Evolutionary conservation across 768 basidiomycete genomes (phyloP), one percentile per base, ranked within the genome.

Genomic region (Suillus subaureus): DNA sequence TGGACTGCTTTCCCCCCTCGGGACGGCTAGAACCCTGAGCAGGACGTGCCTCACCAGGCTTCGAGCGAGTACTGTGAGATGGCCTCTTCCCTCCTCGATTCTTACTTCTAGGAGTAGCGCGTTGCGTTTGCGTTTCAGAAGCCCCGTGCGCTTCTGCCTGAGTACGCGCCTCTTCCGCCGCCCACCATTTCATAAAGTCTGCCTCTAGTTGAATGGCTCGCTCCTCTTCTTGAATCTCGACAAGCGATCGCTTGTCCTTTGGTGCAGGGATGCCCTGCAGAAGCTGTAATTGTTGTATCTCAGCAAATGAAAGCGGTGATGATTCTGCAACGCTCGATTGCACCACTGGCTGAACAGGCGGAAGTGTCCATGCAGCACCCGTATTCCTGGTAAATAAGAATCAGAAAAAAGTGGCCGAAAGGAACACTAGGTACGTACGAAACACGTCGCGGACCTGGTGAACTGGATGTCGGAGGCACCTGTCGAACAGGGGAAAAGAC

Each of bases 141-240:
- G 26, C 18, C 16, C 18, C 6, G 26, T 26, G 39, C 2, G 57
- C 57, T 58, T 91, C 89, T 40, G 79, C 68, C 68, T 78, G 82
- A n/a, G 92, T 74, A 18, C 91, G 82, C 70, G 85, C 87, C 75
- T 94, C 93, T 75, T 97, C 96, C 8, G 83, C 88, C 1, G 86
- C 81, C 94, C 95, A 97, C 96, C 96, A 97, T 70, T 80, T 84
- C 75, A 96, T 75, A 73, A 97, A 98, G 66, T 92, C 92, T 4
- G 81, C 87, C 76, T 96, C 94, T 58, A 82, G 83, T 66, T 83
- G 86, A 33, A 82, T 82, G 49, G 83, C 85, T 40, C 79, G 80
- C 73, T 96, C 94, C 73, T 97, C 94, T 65, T 89, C 87, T 75
- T 97, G 95, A 51, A 97, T 98, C 67, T 4, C 70, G 64, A 6